Evolutionary conservation across 768 basidiomycete species (phyloP).

Genomic region (Ramaria rubella): DNA sequence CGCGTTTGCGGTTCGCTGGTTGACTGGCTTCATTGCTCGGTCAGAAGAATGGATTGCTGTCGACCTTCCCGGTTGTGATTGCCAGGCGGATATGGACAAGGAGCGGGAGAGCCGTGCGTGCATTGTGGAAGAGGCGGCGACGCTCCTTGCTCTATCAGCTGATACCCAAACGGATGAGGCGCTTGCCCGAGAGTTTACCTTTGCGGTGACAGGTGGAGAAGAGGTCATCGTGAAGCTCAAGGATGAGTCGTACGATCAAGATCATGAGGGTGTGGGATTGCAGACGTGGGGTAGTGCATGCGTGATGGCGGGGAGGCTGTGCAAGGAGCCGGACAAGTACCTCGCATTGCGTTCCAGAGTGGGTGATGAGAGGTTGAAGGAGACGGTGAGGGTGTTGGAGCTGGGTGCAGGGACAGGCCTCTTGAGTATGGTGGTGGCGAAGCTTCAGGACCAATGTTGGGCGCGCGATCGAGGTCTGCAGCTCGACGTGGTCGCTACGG

Average conservation of each 20-base stretch:
- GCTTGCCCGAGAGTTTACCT: conserved; percentile 47
- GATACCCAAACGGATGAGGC: conserved; percentile 35
- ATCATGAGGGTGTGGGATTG: conserved; percentile 75
- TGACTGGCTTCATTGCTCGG: conserved; percentile 60
- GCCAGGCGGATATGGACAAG: conserved; percentile 7
- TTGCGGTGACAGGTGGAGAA: conserved; percentile 21
- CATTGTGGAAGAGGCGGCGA: conserved; percentile 51
- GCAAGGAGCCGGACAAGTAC: conserved; percentile 39
- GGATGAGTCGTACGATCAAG: conserved; percentile 56
- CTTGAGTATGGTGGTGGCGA: conserved; percentile 63
- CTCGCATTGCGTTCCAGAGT: conserved; percentile 14
- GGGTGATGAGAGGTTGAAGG: conserved; percentile 4
- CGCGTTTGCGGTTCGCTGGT: conserved; percentile 63
- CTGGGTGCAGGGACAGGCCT: conserved; percentile 84
- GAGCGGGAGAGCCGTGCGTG: conserved; percentile 36
- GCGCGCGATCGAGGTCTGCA: conserved; percentile 9
- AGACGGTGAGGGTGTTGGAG: conserved; percentile 51
- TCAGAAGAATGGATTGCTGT: conserved; percentile 44
- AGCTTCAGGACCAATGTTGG: conserved; percentile 30
- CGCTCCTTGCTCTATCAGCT: conserved; percentile 41
- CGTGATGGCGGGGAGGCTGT: conserved; percentile 59
- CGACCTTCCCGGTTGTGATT: background rate
- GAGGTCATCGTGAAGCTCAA: conserved; percentile 51
- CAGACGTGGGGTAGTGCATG: conserved; percentile 84
- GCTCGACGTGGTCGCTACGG: conserved; percentile 54